Evolutionary conservation across 2,329 filamentous ascomycete species (phyloP).

Genomic region (Cladosporium sp.): DNA sequence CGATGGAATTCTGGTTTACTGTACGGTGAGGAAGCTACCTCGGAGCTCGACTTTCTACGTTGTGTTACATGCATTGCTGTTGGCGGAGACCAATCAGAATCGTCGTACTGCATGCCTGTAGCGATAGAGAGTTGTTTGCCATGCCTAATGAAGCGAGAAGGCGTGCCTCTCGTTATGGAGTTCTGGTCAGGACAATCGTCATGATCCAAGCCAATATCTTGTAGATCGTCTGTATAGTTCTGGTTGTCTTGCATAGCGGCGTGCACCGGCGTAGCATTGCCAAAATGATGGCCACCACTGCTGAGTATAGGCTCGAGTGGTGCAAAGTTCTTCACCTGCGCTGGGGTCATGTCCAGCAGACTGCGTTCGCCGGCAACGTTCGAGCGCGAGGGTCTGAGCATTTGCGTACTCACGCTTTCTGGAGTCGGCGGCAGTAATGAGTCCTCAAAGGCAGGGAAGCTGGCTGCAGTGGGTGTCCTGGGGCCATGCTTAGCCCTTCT

Average conservation of each 20-base stretch:
- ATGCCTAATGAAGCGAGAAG: constrained; percentile 32
- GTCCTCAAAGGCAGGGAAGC: constrained; percentile 23
- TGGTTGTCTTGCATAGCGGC: constrained; percentile 17
- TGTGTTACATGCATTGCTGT: constrained; percentile 6
- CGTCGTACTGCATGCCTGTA: constrained; percentile 21
- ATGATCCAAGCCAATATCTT: constrained; percentile 19
- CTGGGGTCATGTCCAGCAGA: constrained; percentile 22
- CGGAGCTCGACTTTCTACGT: constrained; percentile 25
- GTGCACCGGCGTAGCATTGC: not conserved
- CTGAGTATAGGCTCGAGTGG: constrained; percentile 19
- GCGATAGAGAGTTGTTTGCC: constrained; percentile 18
- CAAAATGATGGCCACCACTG: constrained; percentile 17
- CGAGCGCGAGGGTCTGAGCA: constrained; percentile 30
- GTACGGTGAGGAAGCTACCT: constrained; percentile 16
- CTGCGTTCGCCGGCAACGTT: constrained; percentile 24
- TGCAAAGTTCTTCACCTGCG: constrained; percentile 19
- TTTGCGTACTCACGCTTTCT: constrained; percentile 30
- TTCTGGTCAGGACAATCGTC: constrained; percentile 32
- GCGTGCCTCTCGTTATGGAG: constrained; percentile 32
- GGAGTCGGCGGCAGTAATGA: constrained; percentile 31
- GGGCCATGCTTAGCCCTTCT: not conserved
- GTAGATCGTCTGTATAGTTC: constrained; percentile 16
- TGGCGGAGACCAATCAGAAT: constrained; percentile 10
- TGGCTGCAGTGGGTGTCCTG: constrained; percentile 16
- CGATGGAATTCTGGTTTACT: constrained; percentile 25